Conservation (phyloP, 2,329 filamentous ascomycete genomes). For the Pseudocercospora cruenta region DNA sequence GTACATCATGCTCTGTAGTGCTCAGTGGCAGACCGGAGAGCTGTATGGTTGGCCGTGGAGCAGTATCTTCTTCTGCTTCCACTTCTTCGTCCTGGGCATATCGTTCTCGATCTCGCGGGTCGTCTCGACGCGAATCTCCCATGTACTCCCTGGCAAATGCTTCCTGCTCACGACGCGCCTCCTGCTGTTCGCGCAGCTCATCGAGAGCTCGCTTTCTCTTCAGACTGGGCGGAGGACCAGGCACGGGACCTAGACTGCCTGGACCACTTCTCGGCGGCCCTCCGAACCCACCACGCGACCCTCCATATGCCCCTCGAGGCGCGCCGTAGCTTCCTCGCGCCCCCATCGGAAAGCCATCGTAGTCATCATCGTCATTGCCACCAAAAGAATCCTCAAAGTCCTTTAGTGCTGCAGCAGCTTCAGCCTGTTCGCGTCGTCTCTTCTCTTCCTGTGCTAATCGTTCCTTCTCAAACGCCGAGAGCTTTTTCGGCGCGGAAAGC, state of each 20-base stretch:
- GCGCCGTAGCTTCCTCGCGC: constrained; percentile 24
- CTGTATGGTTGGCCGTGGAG: constrained; percentile 58
- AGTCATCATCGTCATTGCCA: constrained; percentile 46
- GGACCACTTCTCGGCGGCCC: constrained; percentile 51
- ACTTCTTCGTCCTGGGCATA: constrained; percentile 35
- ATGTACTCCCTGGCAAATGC: constrained; percentile 24
- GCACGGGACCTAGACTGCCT: constrained; percentile 52
- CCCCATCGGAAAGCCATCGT: constrained; percentile 26
- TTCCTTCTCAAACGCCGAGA: constrained; percentile 85
- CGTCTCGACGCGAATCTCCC: constrained; percentile 1
- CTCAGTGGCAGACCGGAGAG: constrained; percentile 58
- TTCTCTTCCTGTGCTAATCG: constrained; percentile 90
- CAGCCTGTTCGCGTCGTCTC: constrained; percentile 77
- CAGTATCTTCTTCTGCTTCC: constrained; percentile 45
- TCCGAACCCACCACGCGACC: constrained; percentile 16
- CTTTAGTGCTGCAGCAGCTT: constrained; percentile 83
- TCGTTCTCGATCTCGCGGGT: constrained; percentile 35
- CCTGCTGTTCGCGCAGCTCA: constrained; percentile 37
- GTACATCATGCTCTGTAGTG: constrained; percentile 66
- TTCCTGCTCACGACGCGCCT: constrained; percentile 32
- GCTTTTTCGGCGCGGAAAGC: constrained; percentile 73
- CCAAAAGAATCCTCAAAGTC: constrained; percentile 83
- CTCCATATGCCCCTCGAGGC: constrained; percentile 22
- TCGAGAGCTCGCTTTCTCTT: constrained; percentile 41
- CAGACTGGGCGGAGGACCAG: constrained; percentile 38